A percentile compares a stretch with the other conserved stretches of the same genome.
Evolutionary conservation across 164 flowering plant species (phyloP).

Genomic region (Magnolia officinalis): DNA sequence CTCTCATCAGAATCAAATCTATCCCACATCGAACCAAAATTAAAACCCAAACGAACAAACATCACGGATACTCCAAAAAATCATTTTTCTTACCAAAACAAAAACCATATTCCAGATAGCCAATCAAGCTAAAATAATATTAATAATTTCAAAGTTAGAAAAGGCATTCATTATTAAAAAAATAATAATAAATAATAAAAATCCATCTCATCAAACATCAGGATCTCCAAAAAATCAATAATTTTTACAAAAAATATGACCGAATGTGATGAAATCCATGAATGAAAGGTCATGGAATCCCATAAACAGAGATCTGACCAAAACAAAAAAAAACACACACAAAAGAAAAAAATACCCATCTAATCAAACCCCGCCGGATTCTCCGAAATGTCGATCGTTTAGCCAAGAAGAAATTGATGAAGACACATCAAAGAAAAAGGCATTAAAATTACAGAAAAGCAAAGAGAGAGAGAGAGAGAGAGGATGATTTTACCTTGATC

Average conservation of each 20-base stretch:
- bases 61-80: not conserved
- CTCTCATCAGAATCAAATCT: not conserved
- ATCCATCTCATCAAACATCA: not conserved
- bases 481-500: slow-evolving; percentile 36
- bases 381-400: not conserved
- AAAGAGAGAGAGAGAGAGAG: not conserved
- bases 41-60: not conserved
- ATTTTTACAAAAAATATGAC: too few relatives aligned
- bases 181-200: not conserved
- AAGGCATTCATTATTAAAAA: not conserved
- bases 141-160: not conserved
- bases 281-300: too few relatives aligned
- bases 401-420: not conserved
- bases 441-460: not conserved
- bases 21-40: not conserved
- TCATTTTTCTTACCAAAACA: not conserved
- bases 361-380: not conserved
- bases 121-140: not conserved
- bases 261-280: too few relatives aligned
- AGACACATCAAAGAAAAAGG: too few relatives aligned
- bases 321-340: too few relatives aligned
- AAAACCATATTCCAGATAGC: not conserved
- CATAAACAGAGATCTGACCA: too few relatives aligned
- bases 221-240: too few relatives aligned
- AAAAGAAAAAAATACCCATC: too few relatives aligned